phyloP scores from a whole-genome alignment of 306 rosid species.

The Quercus glauca region DNA sequence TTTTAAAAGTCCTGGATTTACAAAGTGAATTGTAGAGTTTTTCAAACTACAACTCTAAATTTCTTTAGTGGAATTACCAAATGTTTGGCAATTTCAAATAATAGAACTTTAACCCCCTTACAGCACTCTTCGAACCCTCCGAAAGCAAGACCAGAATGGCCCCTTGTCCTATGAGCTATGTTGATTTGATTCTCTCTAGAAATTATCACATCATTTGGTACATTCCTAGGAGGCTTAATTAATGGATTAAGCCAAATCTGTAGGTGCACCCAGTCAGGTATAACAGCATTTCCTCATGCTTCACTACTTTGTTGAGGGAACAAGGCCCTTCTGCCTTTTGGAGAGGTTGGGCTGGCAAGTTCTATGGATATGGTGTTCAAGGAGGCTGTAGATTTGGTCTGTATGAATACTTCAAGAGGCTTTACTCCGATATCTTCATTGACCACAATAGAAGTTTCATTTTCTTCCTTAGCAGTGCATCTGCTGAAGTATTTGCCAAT shows the following conservation, averaged over 20 bases:
- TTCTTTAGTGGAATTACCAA: too few species aligned
- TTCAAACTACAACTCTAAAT: too few species aligned
- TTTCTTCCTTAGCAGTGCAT: conserved; percentile 51
- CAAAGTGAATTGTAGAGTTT: too few species aligned
- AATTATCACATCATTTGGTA: not conserved
- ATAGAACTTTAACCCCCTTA: too few species aligned
- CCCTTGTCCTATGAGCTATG: not conserved
- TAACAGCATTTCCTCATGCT: conserved; percentile 45
- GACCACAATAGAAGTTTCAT: conserved; percentile 42
- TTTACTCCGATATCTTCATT: conserved; percentile 35
- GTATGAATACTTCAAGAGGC: conserved; percentile 50
- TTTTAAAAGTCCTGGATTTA: too few species aligned
- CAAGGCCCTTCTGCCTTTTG: conserved; percentile 61
- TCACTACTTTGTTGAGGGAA: conserved; percentile 44
- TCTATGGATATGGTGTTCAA: conserved; percentile 57
- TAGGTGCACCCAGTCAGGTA: conserved; percentile 52
- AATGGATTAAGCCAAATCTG: conserved; percentile 17
- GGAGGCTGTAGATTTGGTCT: conserved; percentile 63
- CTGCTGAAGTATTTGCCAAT: conserved; percentile 63
- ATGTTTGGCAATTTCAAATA: too few species aligned
- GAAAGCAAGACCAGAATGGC: too few species aligned
- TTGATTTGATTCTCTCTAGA: not conserved
- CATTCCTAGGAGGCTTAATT: not conserved
- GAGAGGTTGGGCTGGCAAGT: conserved; percentile 61
- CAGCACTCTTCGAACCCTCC: too few species aligned